Conservation (phyloP, 441 rosid species). For the Eruca vesicaria region DNA sequence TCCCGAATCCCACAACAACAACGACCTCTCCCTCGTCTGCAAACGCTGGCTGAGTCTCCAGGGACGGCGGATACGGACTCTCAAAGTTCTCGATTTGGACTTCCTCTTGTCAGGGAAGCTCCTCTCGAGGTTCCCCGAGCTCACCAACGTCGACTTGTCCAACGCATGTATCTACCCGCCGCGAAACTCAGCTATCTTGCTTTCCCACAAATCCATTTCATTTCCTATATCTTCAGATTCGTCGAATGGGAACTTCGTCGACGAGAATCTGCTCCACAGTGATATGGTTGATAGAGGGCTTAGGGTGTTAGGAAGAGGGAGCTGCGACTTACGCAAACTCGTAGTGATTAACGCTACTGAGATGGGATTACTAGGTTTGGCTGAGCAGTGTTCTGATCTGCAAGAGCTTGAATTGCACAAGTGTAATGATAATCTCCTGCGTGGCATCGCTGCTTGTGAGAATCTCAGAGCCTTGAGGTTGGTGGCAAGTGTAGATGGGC, state of each 20-base stretch:
- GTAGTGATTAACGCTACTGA: conserved; percentile 59
- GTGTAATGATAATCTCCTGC: conserved; percentile 60
- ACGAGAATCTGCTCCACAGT: conserved; percentile 40
- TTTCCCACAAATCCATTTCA: conserved; percentile 44
- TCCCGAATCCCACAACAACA: conserved; percentile 12
- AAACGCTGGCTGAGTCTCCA: conserved; percentile 35
- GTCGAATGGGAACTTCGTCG: conserved; percentile 38
- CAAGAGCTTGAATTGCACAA: conserved; percentile 61
- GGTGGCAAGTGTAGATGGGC: conserved; percentile 53
- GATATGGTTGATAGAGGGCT: conserved; percentile 57
- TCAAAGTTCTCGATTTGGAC: conserved; percentile 29
- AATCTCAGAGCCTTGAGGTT: conserved; percentile 62
- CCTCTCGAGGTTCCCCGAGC: conserved; percentile 33
- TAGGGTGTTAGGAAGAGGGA: conserved; percentile 46
- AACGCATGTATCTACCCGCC: conserved; percentile 22
- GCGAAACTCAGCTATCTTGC: conserved; percentile 38
- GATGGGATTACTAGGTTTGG: conserved; percentile 48
- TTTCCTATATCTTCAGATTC: conserved; percentile 40
- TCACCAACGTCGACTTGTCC: conserved; percentile 15
- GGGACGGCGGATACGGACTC: conserved; percentile 10
- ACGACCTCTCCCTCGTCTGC: conserved; percentile 21
- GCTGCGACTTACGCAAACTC: conserved; percentile 58
- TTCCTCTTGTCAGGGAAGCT: conserved; percentile 34
- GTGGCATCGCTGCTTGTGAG: conserved; percentile 61
- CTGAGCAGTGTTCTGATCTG: conserved; percentile 55